A percentile compares a stretch with the other conserved stretches of the same genome.
phyloP scores from a whole-genome alignment of 371 early-diverging fungal genomes.

The Lichtheimia hyalospora region DNA sequence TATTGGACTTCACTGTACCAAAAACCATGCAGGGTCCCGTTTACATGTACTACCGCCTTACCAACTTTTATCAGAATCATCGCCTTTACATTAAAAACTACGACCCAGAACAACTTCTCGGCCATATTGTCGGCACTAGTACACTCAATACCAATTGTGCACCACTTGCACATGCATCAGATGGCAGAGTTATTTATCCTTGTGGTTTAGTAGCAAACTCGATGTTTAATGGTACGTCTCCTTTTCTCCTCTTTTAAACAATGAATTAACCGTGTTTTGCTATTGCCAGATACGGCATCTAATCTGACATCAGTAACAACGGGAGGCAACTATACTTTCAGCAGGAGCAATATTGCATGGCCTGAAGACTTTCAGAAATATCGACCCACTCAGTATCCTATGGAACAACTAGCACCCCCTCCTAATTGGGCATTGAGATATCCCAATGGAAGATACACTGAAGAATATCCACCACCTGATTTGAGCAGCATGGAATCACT shows the following conservation, averaged over 20 bases:
- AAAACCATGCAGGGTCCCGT: slow-evolving; percentile 75
- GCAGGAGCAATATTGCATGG: slow-evolving; percentile 82
- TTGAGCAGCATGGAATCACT: slow-evolving; percentile 77
- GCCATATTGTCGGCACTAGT: slow-evolving; percentile 31
- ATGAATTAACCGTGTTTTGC: slow-evolving; percentile 9
- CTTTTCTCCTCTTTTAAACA: slow-evolving; percentile 16
- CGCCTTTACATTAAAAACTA: slow-evolving; percentile 94
- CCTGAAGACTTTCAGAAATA: slow-evolving; percentile 76
- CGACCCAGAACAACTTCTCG: slow-evolving; percentile 82
- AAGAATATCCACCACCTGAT: slow-evolving; percentile 68
- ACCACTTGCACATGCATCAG: slow-evolving; percentile 52
- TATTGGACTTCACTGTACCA: slow-evolving; percentile 75
- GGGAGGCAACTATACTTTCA: slow-evolving; percentile 49
- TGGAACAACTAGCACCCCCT: slow-evolving; percentile 62
- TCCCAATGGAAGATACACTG: slow-evolving; percentile 57
- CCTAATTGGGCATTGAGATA: slow-evolving; percentile 75
- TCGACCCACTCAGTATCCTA: slow-evolving; percentile 52
- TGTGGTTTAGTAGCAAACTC: slow-evolving; percentile 99
- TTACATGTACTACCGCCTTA: slow-evolving; percentile 92
- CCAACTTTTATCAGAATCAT: slow-evolving; percentile 99
- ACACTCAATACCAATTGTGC: slow-evolving; percentile 38
- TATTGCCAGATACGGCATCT: slow-evolving; percentile 34
- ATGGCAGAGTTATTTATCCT: slow-evolving; percentile 78
- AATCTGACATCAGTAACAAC: slow-evolving; percentile 22
- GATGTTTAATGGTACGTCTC: slow-evolving; percentile 78